Evolutionary conservation across 495 filamentous ascomycete genomes (phyloP).

Genomic region (Pseudotulostoma volvatum): DNA sequence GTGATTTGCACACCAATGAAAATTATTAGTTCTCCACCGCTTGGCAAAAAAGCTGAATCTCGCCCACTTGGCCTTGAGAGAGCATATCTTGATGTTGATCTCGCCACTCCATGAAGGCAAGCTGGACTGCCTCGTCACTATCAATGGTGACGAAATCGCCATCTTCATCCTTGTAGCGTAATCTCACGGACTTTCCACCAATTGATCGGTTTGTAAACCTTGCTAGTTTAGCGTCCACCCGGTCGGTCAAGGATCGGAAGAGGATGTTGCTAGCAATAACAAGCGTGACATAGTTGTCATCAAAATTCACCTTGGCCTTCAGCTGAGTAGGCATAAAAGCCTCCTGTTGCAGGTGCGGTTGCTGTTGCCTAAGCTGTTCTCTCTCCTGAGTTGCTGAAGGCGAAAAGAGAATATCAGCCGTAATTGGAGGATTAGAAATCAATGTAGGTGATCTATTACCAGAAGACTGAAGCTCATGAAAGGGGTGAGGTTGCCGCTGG

Average conservation of each 20-base stretch:
- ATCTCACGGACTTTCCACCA: conserved; percentile 54
- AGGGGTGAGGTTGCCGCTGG: conserved; percentile 13
- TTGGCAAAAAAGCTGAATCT: conserved; percentile 69
- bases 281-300: conserved; percentile 68
- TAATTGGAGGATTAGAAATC: conserved; percentile 5
- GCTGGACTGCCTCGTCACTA: conserved; percentile 85
- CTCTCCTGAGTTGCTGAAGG: conserved; percentile 19
- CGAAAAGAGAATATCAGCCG: conserved; percentile 9
- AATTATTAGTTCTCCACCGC: conserved; percentile 20
- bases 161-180: conserved; percentile 86
- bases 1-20: background rate
- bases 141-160: conserved; percentile 85
- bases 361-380: conserved; percentile 11
- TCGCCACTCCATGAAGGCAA: conserved; percentile 84
- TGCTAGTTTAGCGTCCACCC: conserved; percentile 90
- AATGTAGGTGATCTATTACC: conserved; percentile 13
- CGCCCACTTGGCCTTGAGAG: conserved; percentile 50
- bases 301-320: conserved; percentile 86
- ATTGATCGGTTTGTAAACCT: conserved; percentile 69
- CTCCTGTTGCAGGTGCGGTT: no score
- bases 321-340: conserved; percentile 47
- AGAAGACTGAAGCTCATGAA: conserved; percentile 26
- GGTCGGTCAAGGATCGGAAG: conserved; percentile 80
- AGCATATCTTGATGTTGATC: conserved; percentile 52
- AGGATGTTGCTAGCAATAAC: conserved; percentile 87